Percentiles rank a stretch among this genome's conserved stretches.
These are phyloP conservation scores for Saprolegnia diclina DNA, from an alignment of 352 stramenopile genomes.

Conservation along the genomic window DNA sequence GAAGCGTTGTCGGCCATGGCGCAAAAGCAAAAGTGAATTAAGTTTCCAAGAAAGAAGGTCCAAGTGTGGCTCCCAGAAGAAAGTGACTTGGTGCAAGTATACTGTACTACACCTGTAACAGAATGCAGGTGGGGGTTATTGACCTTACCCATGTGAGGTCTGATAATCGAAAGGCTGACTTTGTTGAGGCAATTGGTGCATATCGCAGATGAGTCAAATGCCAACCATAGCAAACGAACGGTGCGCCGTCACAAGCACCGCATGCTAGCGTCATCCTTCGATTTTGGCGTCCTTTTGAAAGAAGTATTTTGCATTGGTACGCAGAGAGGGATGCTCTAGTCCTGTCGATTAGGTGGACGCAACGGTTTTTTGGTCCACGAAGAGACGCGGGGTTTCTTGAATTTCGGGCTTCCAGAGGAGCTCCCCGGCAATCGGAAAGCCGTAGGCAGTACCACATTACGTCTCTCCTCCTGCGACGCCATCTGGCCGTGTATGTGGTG, in stretches of 20 bases:
- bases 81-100: not conserved
- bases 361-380: no score
- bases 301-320: no score
- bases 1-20: no score
- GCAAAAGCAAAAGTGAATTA: not conserved
- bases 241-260: not conserved
- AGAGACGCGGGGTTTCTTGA: no score
- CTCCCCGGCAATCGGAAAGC: not conserved
- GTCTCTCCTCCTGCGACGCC: no score
- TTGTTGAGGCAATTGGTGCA: not conserved
- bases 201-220: not conserved
- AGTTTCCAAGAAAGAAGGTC: not conserved
- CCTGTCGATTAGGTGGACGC: no score
- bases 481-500: not conserved
- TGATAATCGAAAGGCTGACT: not conserved
- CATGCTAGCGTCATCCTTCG: not conserved
- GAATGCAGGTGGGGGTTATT: not conserved
- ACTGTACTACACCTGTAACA: not conserved
- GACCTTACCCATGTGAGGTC: not conserved
- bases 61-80: not conserved
- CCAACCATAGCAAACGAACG: not conserved
- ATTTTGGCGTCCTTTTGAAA: not conserved
- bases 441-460: not conserved
- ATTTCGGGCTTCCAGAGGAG: not conserved
- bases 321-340: no score